Evolutionary conservation across 1,284 basidiomycete genomes (phyloP), one percentile per base, ranked within the genome.

Genomic region (Retiboletus flavoniger): DNA sequence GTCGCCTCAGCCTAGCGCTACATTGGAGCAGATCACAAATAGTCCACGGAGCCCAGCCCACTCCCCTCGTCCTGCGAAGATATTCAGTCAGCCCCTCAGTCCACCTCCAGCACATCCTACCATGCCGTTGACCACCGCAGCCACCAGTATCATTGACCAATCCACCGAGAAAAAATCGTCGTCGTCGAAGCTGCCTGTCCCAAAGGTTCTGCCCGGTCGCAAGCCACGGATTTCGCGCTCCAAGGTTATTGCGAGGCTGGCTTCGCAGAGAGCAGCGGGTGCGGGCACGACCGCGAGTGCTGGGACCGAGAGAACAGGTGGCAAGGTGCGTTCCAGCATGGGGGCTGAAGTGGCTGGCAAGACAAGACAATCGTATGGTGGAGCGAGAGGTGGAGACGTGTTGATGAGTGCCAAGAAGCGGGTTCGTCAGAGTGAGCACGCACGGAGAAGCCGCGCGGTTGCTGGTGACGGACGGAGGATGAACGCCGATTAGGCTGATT

Each of bases 191-290:
- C 61, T 55, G 11, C 61, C 57, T 42, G 61, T 65, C 10, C 66
- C 77, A 21, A 76, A 77, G 46, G 67, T 75, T 16, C 61, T 80
- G 24, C 69, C 75, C 31, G 76, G 77, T 13, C 80, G 85, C 57
- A 84, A 82, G 62, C 89, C 89, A 5, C 81, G 87, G 10, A 87
- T 91, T 57, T 91, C 89, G 35, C 80, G 89, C 24, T 87, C 87
- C 26, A 85, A 83, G 56, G 86, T 91, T 35, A 89, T 91, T 47
- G 86, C 88, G 1, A 82, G 77, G 62, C 73, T 91, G 24, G 87
- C 84, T 6, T 85, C 84, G n/a, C 84, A 89, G 67, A 80, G 87
- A 8, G 81, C 78, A 19, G 78, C 72, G 61, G 43, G 65, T 44
- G 28, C 60, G 50, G 19, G 58, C 40, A 16, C 75, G 66, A 35